Base-by-base conservation (phyloP, 2,329 filamentous ascomycete species). In the Didymella pinodella region DNA sequence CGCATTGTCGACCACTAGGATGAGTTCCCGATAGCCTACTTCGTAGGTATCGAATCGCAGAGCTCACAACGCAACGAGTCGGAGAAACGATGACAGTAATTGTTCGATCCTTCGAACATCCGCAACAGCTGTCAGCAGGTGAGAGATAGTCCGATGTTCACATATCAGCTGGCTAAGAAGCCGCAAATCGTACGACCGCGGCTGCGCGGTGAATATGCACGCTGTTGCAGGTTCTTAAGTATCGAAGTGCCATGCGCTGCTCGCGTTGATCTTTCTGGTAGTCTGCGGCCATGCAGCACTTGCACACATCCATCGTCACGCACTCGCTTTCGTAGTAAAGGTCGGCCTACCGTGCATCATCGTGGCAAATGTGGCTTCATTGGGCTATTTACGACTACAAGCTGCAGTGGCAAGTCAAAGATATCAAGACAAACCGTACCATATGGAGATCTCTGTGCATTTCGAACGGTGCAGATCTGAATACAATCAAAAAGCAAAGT, bases 21-120 rank as follows among this genome's bases (percentile, higher is more conserved):
- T 18, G 11, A 50, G n/a, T 25, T 40, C 31, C 47, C 54, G 47
- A 56, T 18, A 50, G 54, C 40, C 54, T 46, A 32, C 22, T 22
- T 22, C 22, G 22, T 22, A 22, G 22, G 22, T 18, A 47, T 51
- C 41, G 8, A 56, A 57, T 20, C 29, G 22, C 31, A 14, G 29
- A 31, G 28, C 11, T n/a, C 18, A 31, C n/a, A 32, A 18, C 16
- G 32, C 32, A 32, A 32, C 18, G 54, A 47, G 14, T 32, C 10
- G 20, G 16, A 38, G 22, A 8, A 36, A 36, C 20, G 20, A 46
- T 26, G 22, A 45, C 20, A n/a, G 29, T 22, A 22, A 36, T 38
- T 16, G 16, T 16, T 26, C 6, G 22, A 16, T 40, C 12, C n/a
- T 16, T 38, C 34, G 11, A 11, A 3, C 31, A 46, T 36, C 22